Evolutionary conservation across 1,284 basidiomycete species (phyloP).

Genomic region (Hemileia vastatrix): DNA sequence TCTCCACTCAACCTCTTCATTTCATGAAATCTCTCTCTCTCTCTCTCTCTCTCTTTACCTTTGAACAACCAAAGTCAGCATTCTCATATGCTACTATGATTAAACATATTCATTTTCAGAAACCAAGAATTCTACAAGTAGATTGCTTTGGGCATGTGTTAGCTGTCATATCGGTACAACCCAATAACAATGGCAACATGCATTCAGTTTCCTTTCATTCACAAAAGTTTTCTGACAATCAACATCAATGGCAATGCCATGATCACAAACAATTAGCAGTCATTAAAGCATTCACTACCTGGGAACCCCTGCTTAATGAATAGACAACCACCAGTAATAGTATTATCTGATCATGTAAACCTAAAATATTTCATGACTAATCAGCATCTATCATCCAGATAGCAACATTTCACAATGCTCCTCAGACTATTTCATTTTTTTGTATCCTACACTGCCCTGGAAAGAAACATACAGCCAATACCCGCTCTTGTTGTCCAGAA

Average conservation of each 20-base stretch:
- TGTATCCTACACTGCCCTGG: not conserved
- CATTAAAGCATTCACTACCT: not conserved
- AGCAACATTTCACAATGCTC: not conserved
- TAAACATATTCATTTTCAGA: constrained; percentile 3
- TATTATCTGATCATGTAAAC: constrained; percentile 2
- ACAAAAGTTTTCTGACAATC: constrained; percentile 2
- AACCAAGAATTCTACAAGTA: constrained; percentile 39
- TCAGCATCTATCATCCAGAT: not conserved
- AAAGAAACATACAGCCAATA: not conserved
- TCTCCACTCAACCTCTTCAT: too few relatives aligned
- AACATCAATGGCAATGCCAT: constrained; percentile 4
- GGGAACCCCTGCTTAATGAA: constrained; percentile 2
- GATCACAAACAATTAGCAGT: not conserved
- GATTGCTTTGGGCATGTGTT: constrained; percentile 24
- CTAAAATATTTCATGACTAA: not conserved
- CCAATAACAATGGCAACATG: not conserved
- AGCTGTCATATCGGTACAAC: constrained; percentile 22
- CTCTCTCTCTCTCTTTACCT: not conserved
- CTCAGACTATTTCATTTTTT: not conserved
- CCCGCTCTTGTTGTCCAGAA: not conserved
- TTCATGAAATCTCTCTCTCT: too few relatives aligned
- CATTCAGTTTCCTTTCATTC: constrained; percentile 19
- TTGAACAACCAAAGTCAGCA: not conserved
- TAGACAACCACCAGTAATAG: not conserved
- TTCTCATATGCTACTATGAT: not conserved